These are phyloP conservation scores for Globisporangium sylvaticum DNA, from an alignment of 352 stramenopile species.

Conservation along the genomic window DNA sequence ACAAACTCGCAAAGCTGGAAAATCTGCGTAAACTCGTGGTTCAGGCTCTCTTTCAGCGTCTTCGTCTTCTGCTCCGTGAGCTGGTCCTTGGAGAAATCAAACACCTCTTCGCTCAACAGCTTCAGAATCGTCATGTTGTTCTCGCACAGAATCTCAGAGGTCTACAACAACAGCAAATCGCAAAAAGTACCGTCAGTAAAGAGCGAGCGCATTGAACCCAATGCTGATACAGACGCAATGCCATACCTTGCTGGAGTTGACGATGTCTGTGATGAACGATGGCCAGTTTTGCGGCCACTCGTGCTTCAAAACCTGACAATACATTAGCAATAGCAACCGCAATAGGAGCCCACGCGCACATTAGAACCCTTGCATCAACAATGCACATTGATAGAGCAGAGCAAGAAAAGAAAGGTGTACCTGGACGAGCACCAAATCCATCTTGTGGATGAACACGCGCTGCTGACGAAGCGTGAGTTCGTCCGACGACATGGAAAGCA, in stretches of 20 bases:
- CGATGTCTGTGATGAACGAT: slow-evolving; percentile 97
- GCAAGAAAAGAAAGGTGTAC: slow-evolving; percentile 5
- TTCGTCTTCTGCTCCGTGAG: slow-evolving; percentile 98
- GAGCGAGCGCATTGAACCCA: not conserved
- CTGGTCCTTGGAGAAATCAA: slow-evolving; percentile 98
- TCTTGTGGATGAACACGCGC: slow-evolving; percentile 93
- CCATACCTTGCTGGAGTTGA: slow-evolving; percentile 85
- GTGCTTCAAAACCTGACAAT: slow-evolving; percentile 95
- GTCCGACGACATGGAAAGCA: slow-evolving; percentile 92
- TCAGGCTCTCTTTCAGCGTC: slow-evolving; percentile 96
- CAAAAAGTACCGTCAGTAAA: not conserved
- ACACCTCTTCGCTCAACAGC: slow-evolving; percentile 98
- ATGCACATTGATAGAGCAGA: not conserved
- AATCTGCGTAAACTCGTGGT: slow-evolving; percentile 98
- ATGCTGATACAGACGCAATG: not conserved
- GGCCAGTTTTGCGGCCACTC: slow-evolving; percentile 99
- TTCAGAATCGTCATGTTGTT: slow-evolving; percentile 99
- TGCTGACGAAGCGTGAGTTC: slow-evolving; percentile 86
- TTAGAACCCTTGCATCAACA: not conserved
- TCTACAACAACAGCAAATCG: slow-evolving; percentile 42
- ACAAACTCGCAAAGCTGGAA: slow-evolving; percentile 99
- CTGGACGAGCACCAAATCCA: slow-evolving; percentile 96
- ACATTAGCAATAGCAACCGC: not conserved
- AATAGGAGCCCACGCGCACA: not conserved
- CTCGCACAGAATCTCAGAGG: slow-evolving; percentile 96